Percentiles rank a stretch among this genome's conserved stretches.
Evolutionary conservation across 176 grass and related monocot genomes (phyloP).

Genomic region (Alloteropsis semialata): DNA sequence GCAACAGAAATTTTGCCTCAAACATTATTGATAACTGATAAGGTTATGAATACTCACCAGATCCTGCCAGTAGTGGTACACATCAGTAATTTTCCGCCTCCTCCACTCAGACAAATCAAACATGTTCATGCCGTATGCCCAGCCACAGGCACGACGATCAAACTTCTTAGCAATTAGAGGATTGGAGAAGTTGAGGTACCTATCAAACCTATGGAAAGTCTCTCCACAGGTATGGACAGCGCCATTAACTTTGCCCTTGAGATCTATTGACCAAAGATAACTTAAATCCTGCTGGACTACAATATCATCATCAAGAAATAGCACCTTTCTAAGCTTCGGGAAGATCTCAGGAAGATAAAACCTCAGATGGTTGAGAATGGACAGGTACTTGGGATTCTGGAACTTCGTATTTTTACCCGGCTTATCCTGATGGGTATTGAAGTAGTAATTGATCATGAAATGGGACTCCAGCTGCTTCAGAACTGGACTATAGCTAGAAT

Average conservation of each 20-base stretch:
- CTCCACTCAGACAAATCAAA: constrained; percentile 89
- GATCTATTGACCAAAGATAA: constrained; percentile 66
- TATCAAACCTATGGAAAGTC: constrained; percentile 81
- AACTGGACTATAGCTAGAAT: constrained; percentile 80
- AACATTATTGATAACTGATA: neutral
- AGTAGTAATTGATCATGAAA: constrained; percentile 85
- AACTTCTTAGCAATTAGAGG: constrained; percentile 69
- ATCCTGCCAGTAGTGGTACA: constrained; percentile 85
- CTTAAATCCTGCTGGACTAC: constrained; percentile 68
- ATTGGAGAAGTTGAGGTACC: constrained; percentile 86
- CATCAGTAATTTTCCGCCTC: constrained; percentile 71
- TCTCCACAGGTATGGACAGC: constrained; percentile 72
- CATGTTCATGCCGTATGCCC: constrained; percentile 92
- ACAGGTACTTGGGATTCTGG: constrained; percentile 79
- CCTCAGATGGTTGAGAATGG: constrained; percentile 70
- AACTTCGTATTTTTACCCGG: constrained; percentile 64
- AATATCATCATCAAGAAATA: constrained; percentile 88
- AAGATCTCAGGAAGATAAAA: constrained; percentile 88
- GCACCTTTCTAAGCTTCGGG: constrained; percentile 72
- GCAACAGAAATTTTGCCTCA: neutral
- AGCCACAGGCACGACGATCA: constrained; percentile 70
- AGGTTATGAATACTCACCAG: constrained; percentile 38
- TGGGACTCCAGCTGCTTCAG: constrained; percentile 68
- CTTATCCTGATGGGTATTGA: constrained; percentile 40
- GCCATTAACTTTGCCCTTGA: constrained; percentile 72